Conservation (phyloP, 495 filamentous ascomycete genomes). For the Penicillium verhagenii region DNA sequence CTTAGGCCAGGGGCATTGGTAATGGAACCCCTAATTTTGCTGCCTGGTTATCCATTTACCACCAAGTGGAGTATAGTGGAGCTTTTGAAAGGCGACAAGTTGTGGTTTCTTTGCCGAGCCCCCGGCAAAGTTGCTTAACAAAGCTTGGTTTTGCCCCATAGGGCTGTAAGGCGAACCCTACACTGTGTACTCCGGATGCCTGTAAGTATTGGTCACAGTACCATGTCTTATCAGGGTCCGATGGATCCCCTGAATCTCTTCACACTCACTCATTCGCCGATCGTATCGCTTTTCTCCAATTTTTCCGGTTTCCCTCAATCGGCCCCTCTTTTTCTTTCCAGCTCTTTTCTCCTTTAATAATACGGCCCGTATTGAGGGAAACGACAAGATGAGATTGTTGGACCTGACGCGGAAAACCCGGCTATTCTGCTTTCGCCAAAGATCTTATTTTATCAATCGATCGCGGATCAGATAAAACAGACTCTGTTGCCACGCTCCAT, state of each 20-base stretch:
- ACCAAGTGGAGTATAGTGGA: background rate
- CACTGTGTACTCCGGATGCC: too few species aligned
- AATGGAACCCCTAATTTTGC: too few species aligned
- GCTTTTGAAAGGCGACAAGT: background rate
- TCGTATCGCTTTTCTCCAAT: too few species aligned
- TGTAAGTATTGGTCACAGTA: too few species aligned
- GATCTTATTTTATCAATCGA: constrained; percentile 9
- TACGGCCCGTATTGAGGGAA: background rate
- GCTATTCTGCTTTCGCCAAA: background rate
- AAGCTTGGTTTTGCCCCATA: constrained; percentile 6
- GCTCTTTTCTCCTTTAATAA: background rate
- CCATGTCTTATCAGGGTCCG: background rate
- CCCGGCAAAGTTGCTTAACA: background rate
- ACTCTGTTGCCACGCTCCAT: background rate
- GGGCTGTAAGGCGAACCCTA: constrained; percentile 6
- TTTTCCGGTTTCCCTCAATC: background rate
- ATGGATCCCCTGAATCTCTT: too few species aligned
- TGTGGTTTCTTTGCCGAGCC: constrained; percentile 3
- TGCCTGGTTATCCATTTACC: too few species aligned
- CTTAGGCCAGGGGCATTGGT: too few species aligned
- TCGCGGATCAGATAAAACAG: constrained; percentile 1
- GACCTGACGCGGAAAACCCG: background rate
- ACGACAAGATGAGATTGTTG: background rate
- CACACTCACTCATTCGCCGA: too few species aligned
- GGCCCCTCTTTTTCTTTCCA: background rate